Percentiles rank a stretch among this genome's conserved stretches.
phyloP scores from a whole-genome alignment of 768 basidiomycete species.

The Gloeostereum incarnatum region DNA sequence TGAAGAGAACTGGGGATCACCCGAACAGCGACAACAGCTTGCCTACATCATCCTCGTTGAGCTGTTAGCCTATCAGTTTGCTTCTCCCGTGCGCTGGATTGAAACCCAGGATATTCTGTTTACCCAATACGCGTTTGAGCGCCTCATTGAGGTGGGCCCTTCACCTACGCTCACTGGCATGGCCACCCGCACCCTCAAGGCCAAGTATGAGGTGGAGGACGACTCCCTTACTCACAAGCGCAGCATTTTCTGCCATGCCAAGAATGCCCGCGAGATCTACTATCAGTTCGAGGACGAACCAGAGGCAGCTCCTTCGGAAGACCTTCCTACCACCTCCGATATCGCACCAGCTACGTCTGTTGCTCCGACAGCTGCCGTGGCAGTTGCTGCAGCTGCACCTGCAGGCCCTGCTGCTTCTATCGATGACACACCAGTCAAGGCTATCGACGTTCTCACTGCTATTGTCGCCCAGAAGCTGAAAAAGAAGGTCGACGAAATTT shows the following conservation, averaged over 20 bases:
- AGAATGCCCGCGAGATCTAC: conserved; percentile 95
- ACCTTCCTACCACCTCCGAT: conserved; percentile 22
- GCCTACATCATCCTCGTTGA: conserved; percentile 97
- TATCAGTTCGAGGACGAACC: conserved; percentile 92
- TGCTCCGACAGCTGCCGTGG: conserved; percentile 27
- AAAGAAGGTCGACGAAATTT: conserved; percentile 86
- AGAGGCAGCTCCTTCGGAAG: conserved; percentile 29
- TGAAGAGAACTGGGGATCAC: conserved; percentile 75
- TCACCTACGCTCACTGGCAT: conserved; percentile 95
- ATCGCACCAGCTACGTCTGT: conserved; percentile 28
- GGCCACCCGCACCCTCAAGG: conserved; percentile 84
- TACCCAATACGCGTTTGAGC: conserved; percentile 77
- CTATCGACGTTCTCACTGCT: conserved; percentile 75
- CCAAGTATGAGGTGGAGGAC: conserved; percentile 88
- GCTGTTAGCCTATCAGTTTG: conserved; percentile 95
- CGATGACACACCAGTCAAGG: conserved; percentile 88
- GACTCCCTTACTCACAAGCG: conserved; percentile 76
- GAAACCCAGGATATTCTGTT: conserved; percentile 97
- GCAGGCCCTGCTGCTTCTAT: conserved; percentile 63
- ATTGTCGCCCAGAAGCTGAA: conserved; percentile 98
- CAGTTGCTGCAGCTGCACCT: conserved; percentile 34
- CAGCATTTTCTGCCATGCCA: conserved; percentile 85
- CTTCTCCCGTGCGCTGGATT: conserved; percentile 98
- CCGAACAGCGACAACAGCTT: conserved; percentile 82
- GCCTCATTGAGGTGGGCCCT: conserved; percentile 92